phyloP scores from a whole-genome alignment of 352 stramenopile genomes.

The Thalassiosira ordinaria region DNA sequence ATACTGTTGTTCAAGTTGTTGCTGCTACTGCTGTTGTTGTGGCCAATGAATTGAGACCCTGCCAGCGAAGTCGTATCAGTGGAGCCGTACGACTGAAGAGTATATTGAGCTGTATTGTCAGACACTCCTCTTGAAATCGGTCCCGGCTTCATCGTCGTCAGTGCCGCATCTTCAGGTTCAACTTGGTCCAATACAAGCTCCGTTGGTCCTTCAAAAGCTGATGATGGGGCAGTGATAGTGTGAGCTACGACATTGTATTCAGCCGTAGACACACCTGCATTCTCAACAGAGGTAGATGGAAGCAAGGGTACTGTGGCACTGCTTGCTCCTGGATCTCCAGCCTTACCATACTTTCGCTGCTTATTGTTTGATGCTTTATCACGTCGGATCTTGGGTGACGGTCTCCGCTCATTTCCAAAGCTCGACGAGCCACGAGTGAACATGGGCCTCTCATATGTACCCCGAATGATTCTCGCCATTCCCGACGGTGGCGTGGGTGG shows the following conservation, averaged over 20 bases:
- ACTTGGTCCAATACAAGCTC: constrained; percentile 7
- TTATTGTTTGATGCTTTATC: background rate
- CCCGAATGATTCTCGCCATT: constrained; percentile 64
- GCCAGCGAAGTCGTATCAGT: background rate
- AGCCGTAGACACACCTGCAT: background rate
- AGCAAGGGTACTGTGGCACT: background rate
- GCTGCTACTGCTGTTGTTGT: background rate
- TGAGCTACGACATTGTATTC: background rate
- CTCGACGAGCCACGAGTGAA: background rate
- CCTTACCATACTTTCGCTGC: constrained; percentile 5
- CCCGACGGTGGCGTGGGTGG: constrained; percentile 72
- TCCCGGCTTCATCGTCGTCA: background rate
- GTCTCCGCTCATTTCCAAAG: background rate
- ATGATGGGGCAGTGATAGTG: background rate
- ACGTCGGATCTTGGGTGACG: background rate
- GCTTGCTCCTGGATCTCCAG: background rate
- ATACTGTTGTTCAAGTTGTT: background rate
- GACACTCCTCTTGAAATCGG: background rate
- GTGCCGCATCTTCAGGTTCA: background rate
- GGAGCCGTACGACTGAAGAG: constrained; percentile 18
- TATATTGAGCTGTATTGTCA: background rate
- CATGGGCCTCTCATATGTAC: constrained; percentile 46
- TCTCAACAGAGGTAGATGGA: constrained; percentile 1
- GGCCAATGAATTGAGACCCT: background rate
- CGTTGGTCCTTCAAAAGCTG: constrained; percentile 7